A percentile compares a stretch with the other conserved stretches of the same genome.
These are phyloP conservation scores for Ilyonectria mors-panacis DNA, from an alignment of 2,329 filamentous ascomycete genomes.

Conservation along the genomic window DNA sequence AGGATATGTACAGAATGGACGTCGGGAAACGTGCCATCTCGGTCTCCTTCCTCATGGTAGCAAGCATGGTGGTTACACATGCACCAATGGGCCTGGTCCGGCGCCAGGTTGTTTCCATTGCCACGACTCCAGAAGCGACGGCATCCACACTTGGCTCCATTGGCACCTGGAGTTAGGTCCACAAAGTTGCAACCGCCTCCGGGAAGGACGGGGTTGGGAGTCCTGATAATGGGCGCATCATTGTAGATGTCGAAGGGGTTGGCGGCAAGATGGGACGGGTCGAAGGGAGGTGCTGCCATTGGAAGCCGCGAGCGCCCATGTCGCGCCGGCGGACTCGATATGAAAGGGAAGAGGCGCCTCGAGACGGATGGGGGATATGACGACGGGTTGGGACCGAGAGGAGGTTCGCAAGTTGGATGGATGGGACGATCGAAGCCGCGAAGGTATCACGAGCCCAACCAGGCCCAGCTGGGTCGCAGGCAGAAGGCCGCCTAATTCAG, in stretches of 20 bases:
- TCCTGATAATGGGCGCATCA: conserved; percentile 57
- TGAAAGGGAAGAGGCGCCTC: conserved; percentile 20
- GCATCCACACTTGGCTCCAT: conserved; percentile 70
- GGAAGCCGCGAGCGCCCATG: conserved; percentile 50
- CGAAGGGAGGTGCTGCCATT: conserved; percentile 69
- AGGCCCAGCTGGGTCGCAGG: conserved; percentile 55
- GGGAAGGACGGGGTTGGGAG: conserved; percentile 57
- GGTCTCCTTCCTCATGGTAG: conserved; percentile 67
- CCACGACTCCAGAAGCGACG: conserved; percentile 72
- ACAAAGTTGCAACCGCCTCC: conserved; percentile 71
- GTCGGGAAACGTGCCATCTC: conserved; percentile 44
- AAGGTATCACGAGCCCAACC: conserved; percentile 50
- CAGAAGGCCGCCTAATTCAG: conserved; percentile 50
- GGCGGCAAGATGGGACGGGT: conserved; percentile 58
- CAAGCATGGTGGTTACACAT: conserved; percentile 77
- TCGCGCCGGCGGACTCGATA: conserved; percentile 40
- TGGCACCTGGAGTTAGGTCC: conserved; percentile 66
- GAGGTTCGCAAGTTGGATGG: conserved; percentile 27
- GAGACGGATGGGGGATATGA: conserved; percentile 1
- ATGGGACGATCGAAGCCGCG: conserved; percentile 36
- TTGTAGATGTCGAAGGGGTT: conserved; percentile 71
- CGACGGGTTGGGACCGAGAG: conserved; percentile 2
- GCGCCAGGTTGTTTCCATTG: conserved; percentile 50
- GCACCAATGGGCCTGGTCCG: conserved; percentile 67
- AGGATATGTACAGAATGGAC: conserved; percentile 38